These are phyloP conservation scores for Pachysandra terminalis DNA, from an alignment of 164 flowering plant species.

Conservation along the genomic window DNA sequence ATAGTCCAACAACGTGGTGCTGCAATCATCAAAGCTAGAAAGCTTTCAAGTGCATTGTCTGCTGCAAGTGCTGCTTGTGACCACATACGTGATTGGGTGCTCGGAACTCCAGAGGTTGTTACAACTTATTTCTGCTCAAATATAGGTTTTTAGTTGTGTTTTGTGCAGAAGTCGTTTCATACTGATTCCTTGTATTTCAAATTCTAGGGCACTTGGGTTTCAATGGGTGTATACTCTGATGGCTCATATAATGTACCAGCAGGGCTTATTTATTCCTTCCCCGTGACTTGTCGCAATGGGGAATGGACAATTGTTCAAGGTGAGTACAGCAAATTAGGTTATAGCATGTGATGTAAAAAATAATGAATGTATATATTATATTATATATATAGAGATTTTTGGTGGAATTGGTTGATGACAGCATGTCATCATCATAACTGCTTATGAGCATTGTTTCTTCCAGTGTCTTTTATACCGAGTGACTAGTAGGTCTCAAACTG, in stretches of 20 bases:
- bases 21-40: slow-evolving; percentile 95
- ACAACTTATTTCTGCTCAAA: neutral
- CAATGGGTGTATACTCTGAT: too few relatives aligned
- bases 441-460: too few relatives aligned
- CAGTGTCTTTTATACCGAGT: too few relatives aligned
- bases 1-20: slow-evolving; percentile 99
- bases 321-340: slow-evolving; percentile 95
- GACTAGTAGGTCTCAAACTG: too few relatives aligned
- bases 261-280: too few relatives aligned
- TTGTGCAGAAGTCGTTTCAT: neutral
- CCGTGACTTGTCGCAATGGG: too few relatives aligned
- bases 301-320: too few relatives aligned
- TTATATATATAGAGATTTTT: too few relatives aligned
- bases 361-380: too few relatives aligned
- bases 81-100: too few relatives aligned
- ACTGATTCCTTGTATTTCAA: neutral
- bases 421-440: too few relatives aligned
- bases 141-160: neutral
- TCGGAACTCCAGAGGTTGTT: slow-evolving; percentile 92
- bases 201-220: slow-evolving; percentile 88
- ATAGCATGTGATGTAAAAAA: slow-evolving; percentile 79
- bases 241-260: slow-evolving; percentile 96
- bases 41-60: slow-evolving; percentile 96
- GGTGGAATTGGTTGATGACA: too few relatives aligned
- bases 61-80: slow-evolving; percentile 99